Conservation (phyloP, 768 basidiomycete species). For the Boletus rex-veris region DNA sequence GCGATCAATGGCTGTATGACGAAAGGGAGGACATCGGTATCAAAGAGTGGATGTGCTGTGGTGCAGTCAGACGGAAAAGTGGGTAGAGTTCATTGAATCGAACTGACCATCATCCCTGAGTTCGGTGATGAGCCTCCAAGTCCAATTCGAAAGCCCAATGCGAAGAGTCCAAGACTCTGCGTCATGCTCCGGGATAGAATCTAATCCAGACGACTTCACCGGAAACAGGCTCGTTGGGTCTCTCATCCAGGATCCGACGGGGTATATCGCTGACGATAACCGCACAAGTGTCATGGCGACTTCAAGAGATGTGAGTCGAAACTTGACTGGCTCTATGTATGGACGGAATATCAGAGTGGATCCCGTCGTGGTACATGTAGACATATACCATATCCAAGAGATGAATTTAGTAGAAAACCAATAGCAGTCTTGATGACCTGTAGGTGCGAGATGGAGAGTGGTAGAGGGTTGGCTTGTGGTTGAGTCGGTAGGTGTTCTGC, state of each 20-base stretch:
- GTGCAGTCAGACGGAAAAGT: slow-evolving; percentile 1
- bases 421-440: slow-evolving; percentile 74
- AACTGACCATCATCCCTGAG: slow-evolving; percentile 65
- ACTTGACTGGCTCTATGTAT: slow-evolving; percentile 64
- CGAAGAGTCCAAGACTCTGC: slow-evolving; percentile 66
- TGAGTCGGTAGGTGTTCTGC: slow-evolving; percentile 40
- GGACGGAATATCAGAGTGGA: neutral
- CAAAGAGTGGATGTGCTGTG: slow-evolving; percentile 56
- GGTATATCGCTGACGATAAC: slow-evolving; percentile 66
- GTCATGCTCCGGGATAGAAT: slow-evolving; percentile 25
- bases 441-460: slow-evolving; percentile 58
- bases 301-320: slow-evolving; percentile 63
- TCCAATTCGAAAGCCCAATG: slow-evolving; percentile 66
- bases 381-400: slow-evolving; percentile 72
- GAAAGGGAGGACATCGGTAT: slow-evolving; percentile 59
- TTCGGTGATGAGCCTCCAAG: slow-evolving; percentile 72
- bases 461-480: slow-evolving; percentile 40
- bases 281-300: slow-evolving; percentile 66
- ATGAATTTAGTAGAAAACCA: slow-evolving; percentile 75
- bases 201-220: slow-evolving; percentile 12
- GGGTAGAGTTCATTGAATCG: slow-evolving; percentile 7
- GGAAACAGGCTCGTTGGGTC: slow-evolving; percentile 21
- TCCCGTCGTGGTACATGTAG: neutral
- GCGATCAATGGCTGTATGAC: slow-evolving; percentile 55
- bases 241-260: slow-evolving; percentile 64